Conservation (phyloP, 306 rosid genomes). For the Adenanthera pavonina region DNA sequence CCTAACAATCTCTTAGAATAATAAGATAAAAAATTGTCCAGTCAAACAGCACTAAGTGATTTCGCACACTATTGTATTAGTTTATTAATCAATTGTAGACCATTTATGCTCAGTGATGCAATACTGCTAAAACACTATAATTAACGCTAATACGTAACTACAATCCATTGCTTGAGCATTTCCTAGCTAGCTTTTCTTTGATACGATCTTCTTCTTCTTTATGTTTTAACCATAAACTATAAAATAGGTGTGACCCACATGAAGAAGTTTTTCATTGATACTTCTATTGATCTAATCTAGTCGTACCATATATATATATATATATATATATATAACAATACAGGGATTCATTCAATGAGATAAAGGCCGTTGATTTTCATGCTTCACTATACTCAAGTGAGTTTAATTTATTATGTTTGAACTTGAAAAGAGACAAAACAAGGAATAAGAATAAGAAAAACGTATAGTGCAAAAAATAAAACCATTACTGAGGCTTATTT, state of each 20-base stretch:
- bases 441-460: not conserved
- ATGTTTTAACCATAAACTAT: slow-evolving; percentile 31
- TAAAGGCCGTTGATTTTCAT: not conserved
- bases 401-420: not conserved
- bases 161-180: slow-evolving; percentile 41
- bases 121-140: slow-evolving; percentile 10
- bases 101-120: slow-evolving; percentile 31
- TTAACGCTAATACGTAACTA: slow-evolving; percentile 10
- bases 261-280: slow-evolving; percentile 10
- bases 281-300: not conserved
- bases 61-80: not conserved
- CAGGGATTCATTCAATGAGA: not conserved
- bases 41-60: slow-evolving; percentile 56
- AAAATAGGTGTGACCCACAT: slow-evolving; percentile 39
- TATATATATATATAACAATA: not conserved
- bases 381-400: not conserved
- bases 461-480: not conserved
- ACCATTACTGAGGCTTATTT: not conserved
- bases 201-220: not conserved
- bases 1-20: slow-evolving; percentile 20
- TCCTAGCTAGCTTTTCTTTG: slow-evolving; percentile 37
- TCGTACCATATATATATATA: not conserved
- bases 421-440: not conserved
- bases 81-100: slow-evolving; percentile 35
- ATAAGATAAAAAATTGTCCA: slow-evolving; percentile 35